Evolutionary conservation across 2,329 filamentous ascomycete species (phyloP).

Genomic region (Chaetomiaceae sp.): DNA sequence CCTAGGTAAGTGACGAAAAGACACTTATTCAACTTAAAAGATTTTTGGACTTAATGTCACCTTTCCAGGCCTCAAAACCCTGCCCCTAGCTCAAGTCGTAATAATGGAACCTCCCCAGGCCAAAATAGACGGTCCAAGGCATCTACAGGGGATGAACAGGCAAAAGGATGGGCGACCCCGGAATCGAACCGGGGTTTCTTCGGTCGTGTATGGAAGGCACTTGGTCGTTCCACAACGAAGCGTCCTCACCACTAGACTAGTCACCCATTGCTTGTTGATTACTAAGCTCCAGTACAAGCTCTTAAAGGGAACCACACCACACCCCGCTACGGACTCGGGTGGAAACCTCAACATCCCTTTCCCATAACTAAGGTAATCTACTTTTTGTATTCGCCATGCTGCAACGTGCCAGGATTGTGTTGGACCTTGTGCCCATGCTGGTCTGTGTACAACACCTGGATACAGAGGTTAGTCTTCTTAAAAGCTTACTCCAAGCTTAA

Average conservation of each 20-base stretch:
- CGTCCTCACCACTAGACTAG: constrained; percentile 24
- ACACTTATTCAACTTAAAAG: too few species aligned
- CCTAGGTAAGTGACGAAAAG: too few species aligned
- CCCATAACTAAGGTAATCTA: too few species aligned
- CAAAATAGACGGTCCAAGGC: too few species aligned
- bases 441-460: constrained; percentile 36
- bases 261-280: constrained; percentile 12
- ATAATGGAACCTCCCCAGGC: too few species aligned
- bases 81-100: too few species aligned
- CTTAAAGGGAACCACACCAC: too few species aligned
- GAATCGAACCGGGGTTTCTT: constrained; percentile 24
- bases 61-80: too few species aligned
- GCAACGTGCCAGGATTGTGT: constrained; percentile 36
- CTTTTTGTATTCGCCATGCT: constrained; percentile 29
- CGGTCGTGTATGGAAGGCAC: constrained; percentile 4
- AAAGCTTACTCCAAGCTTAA: not conserved
- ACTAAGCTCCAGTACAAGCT: too few species aligned
- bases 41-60: too few species aligned
- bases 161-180: constrained; percentile 19
- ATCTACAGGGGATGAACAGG: too few species aligned
- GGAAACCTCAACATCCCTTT: not conserved
- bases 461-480: not conserved
- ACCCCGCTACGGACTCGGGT: too few species aligned
- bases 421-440: constrained; percentile 38
- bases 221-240: constrained; percentile 22